phyloP scores from a whole-genome alignment of 2,329 filamentous ascomycete species.

The Penicillium sp. region DNA sequence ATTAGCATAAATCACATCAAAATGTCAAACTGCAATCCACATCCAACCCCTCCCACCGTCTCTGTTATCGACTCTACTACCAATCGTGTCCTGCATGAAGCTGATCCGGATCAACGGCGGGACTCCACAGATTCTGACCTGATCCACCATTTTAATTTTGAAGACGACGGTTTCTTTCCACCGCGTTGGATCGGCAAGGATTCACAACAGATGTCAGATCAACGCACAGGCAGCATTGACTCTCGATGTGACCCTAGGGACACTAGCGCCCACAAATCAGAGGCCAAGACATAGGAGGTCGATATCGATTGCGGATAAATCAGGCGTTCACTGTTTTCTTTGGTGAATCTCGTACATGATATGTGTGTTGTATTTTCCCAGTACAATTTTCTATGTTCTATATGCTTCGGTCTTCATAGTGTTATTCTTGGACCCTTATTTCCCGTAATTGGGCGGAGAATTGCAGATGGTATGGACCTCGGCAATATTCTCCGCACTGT shows the following conservation, averaged over 20 bases:
- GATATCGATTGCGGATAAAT: not conserved
- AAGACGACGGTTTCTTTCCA: conserved; percentile 38
- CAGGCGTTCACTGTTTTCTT: not conserved
- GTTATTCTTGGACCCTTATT: too few relatives aligned
- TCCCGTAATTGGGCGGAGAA: not conserved
- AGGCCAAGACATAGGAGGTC: not conserved
- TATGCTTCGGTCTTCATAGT: not conserved
- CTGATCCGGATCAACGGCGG: not conserved
- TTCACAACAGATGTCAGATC: conserved; percentile 5
- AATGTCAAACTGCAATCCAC: not conserved
- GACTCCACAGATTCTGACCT: conserved; percentile 21
- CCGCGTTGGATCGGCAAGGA: conserved; percentile 30
- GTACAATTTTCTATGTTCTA: too few relatives aligned
- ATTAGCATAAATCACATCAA: not conserved
- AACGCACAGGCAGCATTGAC: conserved; percentile 5
- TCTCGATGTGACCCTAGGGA: not conserved
- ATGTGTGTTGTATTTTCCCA: too few relatives aligned
- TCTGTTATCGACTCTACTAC: not conserved
- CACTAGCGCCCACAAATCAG: not conserved
- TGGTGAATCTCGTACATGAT: not conserved
- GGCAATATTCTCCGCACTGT: conserved; percentile 4
- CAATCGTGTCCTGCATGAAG: not conserved
- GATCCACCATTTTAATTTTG: conserved; percentile 36
- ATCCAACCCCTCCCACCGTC: not conserved
- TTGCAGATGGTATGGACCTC: not conserved